Conservation (phyloP, 73 alveolate genomes). For the Halteria grandinella region DNA sequence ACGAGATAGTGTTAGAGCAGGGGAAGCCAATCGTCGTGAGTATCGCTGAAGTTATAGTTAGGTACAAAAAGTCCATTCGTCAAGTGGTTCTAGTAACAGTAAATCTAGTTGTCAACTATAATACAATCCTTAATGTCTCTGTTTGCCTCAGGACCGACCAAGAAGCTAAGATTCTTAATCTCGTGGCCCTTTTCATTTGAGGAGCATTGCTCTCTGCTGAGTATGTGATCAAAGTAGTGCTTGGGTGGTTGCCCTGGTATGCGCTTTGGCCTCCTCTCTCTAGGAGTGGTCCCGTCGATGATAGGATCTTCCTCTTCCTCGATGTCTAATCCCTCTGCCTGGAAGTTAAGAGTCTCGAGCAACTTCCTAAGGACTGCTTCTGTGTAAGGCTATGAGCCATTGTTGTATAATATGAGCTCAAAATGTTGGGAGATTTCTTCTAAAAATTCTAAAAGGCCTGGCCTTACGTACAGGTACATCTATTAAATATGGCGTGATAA, state of each 20-base stretch:
- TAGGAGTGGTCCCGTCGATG: no score
- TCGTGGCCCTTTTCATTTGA: constrained; percentile 28
- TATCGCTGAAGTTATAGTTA: no score
- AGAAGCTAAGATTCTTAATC: constrained; percentile 14
- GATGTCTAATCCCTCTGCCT: no score
- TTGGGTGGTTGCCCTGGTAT: no score
- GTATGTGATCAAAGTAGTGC: constrained; percentile 40
- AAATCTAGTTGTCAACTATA: constrained; percentile 24
- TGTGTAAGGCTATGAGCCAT: constrained; percentile 20
- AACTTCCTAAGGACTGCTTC: neutral
- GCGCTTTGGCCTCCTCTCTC: no score
- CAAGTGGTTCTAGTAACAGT: constrained; percentile 15
- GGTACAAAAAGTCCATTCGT: constrained; percentile 16
- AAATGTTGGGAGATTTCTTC: neutral
- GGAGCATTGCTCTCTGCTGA: constrained; percentile 13
- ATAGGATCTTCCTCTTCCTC: no score
- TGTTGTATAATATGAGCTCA: constrained; percentile 20
- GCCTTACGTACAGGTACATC: constrained; percentile 39
- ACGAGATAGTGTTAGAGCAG: no score
- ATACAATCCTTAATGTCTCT: neutral
- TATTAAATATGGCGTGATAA: neutral
- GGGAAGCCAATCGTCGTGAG: no score
- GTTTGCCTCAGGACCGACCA: constrained; percentile 1
- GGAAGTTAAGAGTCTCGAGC: neutral
- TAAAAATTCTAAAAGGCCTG: constrained; percentile 8